Conservation (phyloP, 768 basidiomycete species). For the Chalciporus chontae region DNA sequence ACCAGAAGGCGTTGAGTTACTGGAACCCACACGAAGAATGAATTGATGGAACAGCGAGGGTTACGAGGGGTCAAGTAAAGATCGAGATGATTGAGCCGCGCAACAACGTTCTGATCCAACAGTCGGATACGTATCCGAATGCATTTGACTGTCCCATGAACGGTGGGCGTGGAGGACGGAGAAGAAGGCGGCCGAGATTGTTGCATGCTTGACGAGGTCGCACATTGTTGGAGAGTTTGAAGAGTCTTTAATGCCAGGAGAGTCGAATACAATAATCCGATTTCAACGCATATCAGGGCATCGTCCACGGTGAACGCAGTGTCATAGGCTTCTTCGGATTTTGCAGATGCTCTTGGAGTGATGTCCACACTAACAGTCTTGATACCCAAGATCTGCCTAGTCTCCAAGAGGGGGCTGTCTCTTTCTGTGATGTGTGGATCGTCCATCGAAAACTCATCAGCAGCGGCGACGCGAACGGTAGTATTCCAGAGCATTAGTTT, state of each 20-base stretch:
- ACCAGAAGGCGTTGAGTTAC: constrained; percentile 36
- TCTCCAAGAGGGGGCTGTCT: constrained; percentile 42
- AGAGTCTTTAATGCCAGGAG: constrained; percentile 60
- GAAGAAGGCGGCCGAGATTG: constrained; percentile 17
- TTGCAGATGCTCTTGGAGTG: constrained; percentile 4
- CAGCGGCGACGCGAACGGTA: constrained; percentile 56
- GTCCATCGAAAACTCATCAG: constrained; percentile 66
- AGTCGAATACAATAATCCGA: constrained; percentile 67
- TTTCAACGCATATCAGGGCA: constrained; percentile 49
- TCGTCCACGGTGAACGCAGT: constrained; percentile 50
- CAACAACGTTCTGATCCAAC: constrained; percentile 45
- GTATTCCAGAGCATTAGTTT: constrained; percentile 45
- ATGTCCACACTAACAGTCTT: constrained; percentile 30
- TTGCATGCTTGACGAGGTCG: constrained; percentile 13
- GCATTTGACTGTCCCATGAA: constrained; percentile 36
- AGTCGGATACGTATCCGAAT: constrained; percentile 48
- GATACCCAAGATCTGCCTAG: constrained; percentile 44
- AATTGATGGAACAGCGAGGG: constrained; percentile 37
- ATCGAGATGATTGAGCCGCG: constrained; percentile 32
- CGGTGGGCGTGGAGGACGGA: constrained; percentile 17
- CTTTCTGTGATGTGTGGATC: constrained; percentile 56
- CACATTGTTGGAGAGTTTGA: constrained; percentile 33
- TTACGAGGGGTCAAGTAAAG: constrained; percentile 14
- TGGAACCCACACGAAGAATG: constrained; percentile 55
- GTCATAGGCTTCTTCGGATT: constrained; percentile 32